Conservation (phyloP, 371 early-diverging fungal species). For the Sporodiniella umbellata region DNA sequence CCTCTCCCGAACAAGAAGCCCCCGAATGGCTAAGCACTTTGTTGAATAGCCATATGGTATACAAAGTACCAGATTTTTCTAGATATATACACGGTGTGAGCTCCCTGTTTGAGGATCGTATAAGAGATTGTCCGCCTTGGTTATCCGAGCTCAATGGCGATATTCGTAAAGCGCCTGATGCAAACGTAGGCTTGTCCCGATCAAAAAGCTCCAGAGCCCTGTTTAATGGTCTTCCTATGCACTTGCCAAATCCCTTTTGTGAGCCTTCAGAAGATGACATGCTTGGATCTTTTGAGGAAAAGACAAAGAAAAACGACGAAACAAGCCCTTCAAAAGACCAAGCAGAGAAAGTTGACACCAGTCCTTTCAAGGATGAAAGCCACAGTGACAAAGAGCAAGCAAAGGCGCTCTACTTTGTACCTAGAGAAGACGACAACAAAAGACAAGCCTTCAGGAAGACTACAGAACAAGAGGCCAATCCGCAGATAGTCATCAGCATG, state of each 20-base stretch:
- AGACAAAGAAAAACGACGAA: neutral
- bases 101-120: slow-evolving; percentile 75
- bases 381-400: too few species aligned
- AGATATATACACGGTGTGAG: slow-evolving; percentile 96
- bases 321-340: too few species aligned
- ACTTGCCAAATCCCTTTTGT: slow-evolving; percentile 15
- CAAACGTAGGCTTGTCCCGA: slow-evolving; percentile 35
- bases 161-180: slow-evolving; percentile 61
- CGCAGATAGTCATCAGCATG: too few species aligned
- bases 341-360: too few species aligned
- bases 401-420: too few species aligned
- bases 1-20: slow-evolving; percentile 76
- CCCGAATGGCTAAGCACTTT: slow-evolving; percentile 91
- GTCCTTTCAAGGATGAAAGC: too few species aligned
- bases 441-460: too few species aligned
- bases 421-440: too few species aligned
- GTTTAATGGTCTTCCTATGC: slow-evolving; percentile 21
- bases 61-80: slow-evolving; percentile 95
- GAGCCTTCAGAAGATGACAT: neutral
- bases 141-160: slow-evolving; percentile 84
- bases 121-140: slow-evolving; percentile 94
- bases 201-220: slow-evolving; percentile 30
- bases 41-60: slow-evolving; percentile 83
- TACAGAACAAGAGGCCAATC: too few species aligned
- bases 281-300: too few species aligned